Conservation (phyloP, 2,329 filamentous ascomycete species). For the Colletotrichum magnum region DNA sequence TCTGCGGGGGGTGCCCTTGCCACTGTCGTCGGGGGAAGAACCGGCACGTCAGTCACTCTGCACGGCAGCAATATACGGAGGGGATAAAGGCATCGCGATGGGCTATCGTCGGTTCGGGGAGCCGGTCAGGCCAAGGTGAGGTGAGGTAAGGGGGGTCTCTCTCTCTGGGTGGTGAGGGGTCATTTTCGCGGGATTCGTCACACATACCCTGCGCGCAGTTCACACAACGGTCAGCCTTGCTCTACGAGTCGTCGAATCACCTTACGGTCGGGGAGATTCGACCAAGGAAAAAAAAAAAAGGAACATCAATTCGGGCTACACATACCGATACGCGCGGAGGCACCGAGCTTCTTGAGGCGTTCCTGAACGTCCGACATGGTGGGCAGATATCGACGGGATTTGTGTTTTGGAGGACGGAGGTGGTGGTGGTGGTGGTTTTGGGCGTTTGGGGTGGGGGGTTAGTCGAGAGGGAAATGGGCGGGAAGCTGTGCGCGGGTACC, state of each 20-base stretch:
- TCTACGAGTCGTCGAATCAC: conserved; percentile 21
- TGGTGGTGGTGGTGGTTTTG: conserved; percentile 33
- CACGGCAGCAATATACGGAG: conserved; percentile 11
- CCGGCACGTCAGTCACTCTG: conserved; percentile 48
- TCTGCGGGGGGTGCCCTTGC: conserved; percentile 97
- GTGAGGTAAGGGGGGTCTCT: not conserved
- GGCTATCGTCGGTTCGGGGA: not conserved
- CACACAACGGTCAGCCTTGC: conserved; percentile 35
- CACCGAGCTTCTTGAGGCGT: conserved; percentile 72
- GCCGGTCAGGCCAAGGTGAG: conserved; percentile 11
- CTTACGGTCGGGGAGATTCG: not conserved
- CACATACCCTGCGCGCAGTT: conserved; percentile 54
- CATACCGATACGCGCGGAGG: conserved; percentile 76
- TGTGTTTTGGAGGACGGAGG: not conserved
- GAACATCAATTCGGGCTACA: conserved; percentile 45
- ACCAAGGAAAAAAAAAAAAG: not conserved
- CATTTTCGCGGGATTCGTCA: conserved; percentile 36
- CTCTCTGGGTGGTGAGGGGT: conserved; percentile 28
- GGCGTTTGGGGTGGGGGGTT: conserved; percentile 45
- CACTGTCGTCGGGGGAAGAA: conserved; percentile 62
- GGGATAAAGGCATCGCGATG: not conserved
- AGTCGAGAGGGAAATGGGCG: conserved; percentile 43
- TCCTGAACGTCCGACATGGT: conserved; percentile 71
- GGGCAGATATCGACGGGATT: conserved; percentile 44
- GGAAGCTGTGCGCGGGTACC: conserved; percentile 37